A percentile compares a stretch with the other conserved stretches of the same genome.
Evolutionary conservation across 345 rosid genomes (phyloP).

Genomic region (Rubroshorea leprosula): DNA sequence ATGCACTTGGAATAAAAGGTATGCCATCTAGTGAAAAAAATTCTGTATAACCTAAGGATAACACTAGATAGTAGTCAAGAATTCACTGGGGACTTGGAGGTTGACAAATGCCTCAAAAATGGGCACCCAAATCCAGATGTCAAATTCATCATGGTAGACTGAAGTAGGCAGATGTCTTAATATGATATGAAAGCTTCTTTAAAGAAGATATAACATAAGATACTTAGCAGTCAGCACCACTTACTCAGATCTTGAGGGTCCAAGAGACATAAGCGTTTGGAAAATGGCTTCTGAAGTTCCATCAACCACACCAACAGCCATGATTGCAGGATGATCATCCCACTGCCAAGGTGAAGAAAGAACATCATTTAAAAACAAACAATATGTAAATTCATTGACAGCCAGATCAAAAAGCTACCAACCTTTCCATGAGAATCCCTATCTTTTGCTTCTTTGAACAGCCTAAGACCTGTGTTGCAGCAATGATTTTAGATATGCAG

Average conservation of each 20-base stretch:
- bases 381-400: slow-evolving; percentile 7
- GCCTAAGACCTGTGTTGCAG: slow-evolving; percentile 63
- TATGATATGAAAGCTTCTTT: slow-evolving; percentile 2
- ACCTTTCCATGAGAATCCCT: slow-evolving; percentile 66
- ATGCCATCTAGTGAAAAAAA: background rate
- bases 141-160: background rate
- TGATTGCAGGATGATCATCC: slow-evolving; percentile 97
- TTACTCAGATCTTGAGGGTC: slow-evolving; percentile 92
- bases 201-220: background rate
- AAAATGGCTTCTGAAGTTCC: slow-evolving; percentile 92
- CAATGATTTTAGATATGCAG: slow-evolving; percentile 17
- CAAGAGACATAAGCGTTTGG: slow-evolving; percentile 91
- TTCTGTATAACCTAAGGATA: background rate
- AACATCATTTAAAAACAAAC: slow-evolving; percentile 6
- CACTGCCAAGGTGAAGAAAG: slow-evolving; percentile 39
- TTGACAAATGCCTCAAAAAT: background rate
- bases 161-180: slow-evolving; percentile 1
- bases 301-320: slow-evolving; percentile 94
- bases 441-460: slow-evolving; percentile 91
- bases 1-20: background rate
- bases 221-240: slow-evolving; percentile 13
- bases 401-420: slow-evolving; percentile 21
- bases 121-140: background rate
- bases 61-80: background rate
- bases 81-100: background rate